Base-by-base conservation (phyloP, 495 filamentous ascomycete genomes). In the Clohesyomyces aquaticus region DNA sequence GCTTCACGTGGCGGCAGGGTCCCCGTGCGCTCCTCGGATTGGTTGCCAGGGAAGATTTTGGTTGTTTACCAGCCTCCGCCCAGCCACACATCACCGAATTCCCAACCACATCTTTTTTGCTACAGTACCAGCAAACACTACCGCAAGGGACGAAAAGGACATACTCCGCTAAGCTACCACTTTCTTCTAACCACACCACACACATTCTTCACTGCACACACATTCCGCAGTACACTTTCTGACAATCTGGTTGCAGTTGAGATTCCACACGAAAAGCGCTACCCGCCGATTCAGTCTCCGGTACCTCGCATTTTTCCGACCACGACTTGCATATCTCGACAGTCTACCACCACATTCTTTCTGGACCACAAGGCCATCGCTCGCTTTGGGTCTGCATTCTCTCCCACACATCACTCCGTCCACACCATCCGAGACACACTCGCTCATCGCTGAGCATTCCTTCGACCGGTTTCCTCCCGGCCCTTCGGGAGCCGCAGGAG, bases 401-500 rank as follows among this genome's bases (percentile, higher is more conserved):
- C 51, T 56, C 57, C 11, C 43, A n/a, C 3, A 1, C 9, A 32
- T 10, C 29, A 42, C 32, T 59, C 45, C 57, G 11, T 25, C 29
- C 27, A 26, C 50, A 22, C 18, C 10, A n/a, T 25, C 19, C 21
- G 23, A 38, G 66, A 53, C 53, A 38, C 32, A 14, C 32, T 38
- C 32, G 32, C 32, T 38, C 32, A 14, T 38, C n/a, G 32, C 32
- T 38, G 32, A 69, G 72, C 74, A 73, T 72, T 70, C 67, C 71
- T 35, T 63, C 45, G 10, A 61, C 50, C 56, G 42, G 11, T 23
- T 54, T 43, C 26, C 64, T 68, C 69, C 71, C 73, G 66, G 73
- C 71, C 73, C 73, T 73, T 65, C 69, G 73, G 71, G 73, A 73
- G 73, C 72, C 73, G 73, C 50, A 59, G 73, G 71, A 69, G 64